Conservation (phyloP, 805 yeast species). For the Pichia phayaonensis region DNA sequence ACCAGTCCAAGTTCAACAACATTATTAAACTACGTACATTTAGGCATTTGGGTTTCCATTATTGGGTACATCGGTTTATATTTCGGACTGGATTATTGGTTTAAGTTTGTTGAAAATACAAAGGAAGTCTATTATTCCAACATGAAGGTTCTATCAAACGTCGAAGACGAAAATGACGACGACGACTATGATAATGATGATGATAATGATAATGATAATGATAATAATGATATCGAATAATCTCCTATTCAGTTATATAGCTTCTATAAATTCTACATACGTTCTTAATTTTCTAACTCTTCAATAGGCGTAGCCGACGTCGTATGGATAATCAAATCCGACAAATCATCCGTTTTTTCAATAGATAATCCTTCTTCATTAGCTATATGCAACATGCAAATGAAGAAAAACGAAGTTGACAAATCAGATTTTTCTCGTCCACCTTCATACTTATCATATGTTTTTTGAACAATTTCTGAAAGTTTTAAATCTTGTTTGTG, state of each 20-base stretch:
- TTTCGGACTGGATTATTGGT: background rate
- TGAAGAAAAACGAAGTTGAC: constrained; percentile 80
- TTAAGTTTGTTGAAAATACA: background rate
- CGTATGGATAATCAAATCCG: constrained; percentile 15
- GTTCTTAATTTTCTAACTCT: background rate
- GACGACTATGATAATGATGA: background rate
- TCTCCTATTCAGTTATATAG: background rate
- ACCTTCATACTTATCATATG: constrained; percentile 40
- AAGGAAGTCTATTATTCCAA: constrained; percentile 4
- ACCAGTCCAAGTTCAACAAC: background rate
- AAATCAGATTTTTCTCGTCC: constrained; percentile 51
- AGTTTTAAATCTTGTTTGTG: constrained; percentile 9
- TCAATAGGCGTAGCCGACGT: background rate
- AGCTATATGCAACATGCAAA: constrained; percentile 76
- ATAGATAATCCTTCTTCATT: constrained; percentile 73
- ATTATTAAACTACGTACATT: background rate
- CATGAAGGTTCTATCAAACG: constrained; percentile 5
- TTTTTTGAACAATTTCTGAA: constrained; percentile 20
- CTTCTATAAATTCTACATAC: background rate
- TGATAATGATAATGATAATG: no score
- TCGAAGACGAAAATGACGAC: constrained; percentile 12
- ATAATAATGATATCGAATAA: background rate
- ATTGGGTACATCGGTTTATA: background rate
- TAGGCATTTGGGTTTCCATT: background rate
- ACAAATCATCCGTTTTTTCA: constrained; percentile 33